A percentile compares a stretch with the other conserved stretches of the same genome.
phyloP scores from a whole-genome alignment of 352 stramenopile species.

The Lagenidium sp. region DNA sequence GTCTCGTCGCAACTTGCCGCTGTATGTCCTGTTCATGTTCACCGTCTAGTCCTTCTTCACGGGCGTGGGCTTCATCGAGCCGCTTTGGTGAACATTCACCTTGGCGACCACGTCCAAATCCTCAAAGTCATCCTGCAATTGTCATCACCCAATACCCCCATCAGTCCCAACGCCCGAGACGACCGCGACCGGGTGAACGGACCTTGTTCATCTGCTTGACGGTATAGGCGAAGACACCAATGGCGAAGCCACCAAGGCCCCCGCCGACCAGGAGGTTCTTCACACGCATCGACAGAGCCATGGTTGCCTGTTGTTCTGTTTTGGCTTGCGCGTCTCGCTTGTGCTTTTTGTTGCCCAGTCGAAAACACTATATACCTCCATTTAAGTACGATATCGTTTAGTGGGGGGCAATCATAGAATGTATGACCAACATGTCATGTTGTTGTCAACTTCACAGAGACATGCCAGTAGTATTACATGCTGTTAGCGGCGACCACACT shows the following conservation, averaged over 20 bases:
- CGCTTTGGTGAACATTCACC: slow-evolving; percentile 74
- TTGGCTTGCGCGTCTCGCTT: neutral
- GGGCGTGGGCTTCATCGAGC: slow-evolving; percentile 49
- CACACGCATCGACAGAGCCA: slow-evolving; percentile 55
- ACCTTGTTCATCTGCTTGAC: slow-evolving; percentile 79
- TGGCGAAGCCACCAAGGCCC: slow-evolving; percentile 50
- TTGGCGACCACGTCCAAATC: slow-evolving; percentile 66
- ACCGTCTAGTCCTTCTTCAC: slow-evolving; percentile 37
- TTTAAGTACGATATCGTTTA: slow-evolving; percentile 7
- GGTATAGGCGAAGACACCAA: slow-evolving; percentile 65
- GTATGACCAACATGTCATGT: no score
- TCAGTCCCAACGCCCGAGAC: no score
- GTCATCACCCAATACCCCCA: no score
- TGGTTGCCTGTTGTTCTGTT: slow-evolving; percentile 9
- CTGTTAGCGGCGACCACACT: no score
- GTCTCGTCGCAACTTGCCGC: neutral
- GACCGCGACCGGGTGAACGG: neutral
- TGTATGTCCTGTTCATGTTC: slow-evolving; percentile 4
- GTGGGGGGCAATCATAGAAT: no score
- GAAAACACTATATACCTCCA: no score
- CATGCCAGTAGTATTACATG: no score
- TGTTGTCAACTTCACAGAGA: no score
- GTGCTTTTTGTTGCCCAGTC: no score
- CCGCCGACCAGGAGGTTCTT: slow-evolving; percentile 75
- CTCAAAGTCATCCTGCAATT: slow-evolving; percentile 75